Conservation (phyloP, 345 rosid genomes). For the Eucalyptus tenuipes region DNA sequence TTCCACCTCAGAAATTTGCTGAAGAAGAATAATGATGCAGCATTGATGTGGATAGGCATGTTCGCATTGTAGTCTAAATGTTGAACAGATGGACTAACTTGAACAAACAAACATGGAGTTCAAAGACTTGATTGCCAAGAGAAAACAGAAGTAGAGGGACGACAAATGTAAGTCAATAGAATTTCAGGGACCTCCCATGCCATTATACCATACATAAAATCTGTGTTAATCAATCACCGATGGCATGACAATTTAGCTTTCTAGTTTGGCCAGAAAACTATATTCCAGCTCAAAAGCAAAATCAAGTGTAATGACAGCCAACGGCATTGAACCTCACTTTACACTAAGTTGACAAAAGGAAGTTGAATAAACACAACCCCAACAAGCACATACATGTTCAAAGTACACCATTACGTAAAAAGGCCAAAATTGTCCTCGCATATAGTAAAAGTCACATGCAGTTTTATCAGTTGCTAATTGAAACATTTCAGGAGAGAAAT, state of each 20-base stretch:
- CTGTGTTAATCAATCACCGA: neutral
- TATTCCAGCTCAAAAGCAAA: neutral
- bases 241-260: neutral
- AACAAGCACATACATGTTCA: neutral
- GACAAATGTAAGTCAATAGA: neutral
- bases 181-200: neutral
- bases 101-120: too few relatives aligned
- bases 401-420: neutral
- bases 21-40: too few relatives aligned
- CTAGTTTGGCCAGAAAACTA: neutral
- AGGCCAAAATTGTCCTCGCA: neutral
- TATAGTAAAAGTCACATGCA: neutral
- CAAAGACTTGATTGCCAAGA: too few relatives aligned
- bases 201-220: neutral
- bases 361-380: too few relatives aligned
- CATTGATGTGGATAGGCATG: too few relatives aligned
- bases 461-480: constrained; percentile 75
- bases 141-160: neutral
- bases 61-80: too few relatives aligned
- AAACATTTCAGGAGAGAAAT: constrained; percentile 70
- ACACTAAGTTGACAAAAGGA: neutral
- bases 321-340: neutral
- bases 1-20: too few relatives aligned
- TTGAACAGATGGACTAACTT: too few relatives aligned
- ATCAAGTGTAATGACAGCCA: neutral